phyloP scores from a whole-genome alignment of 306 rosid genomes.

The Malus sylvestris region DNA sequence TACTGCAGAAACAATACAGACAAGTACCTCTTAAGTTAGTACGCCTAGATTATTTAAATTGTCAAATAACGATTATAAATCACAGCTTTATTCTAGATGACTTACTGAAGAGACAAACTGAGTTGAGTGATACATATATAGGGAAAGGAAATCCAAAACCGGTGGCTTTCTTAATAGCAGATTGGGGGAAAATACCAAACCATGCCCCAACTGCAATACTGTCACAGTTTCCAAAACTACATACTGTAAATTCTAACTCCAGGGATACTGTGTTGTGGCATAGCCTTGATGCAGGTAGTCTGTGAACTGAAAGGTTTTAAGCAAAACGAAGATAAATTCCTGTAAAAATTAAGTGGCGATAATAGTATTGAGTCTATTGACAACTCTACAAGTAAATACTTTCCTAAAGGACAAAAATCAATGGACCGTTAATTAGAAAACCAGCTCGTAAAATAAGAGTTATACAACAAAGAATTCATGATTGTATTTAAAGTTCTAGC shows the following conservation, averaged over 20 bases:
- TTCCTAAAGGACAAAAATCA: neutral
- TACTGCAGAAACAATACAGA: neutral
- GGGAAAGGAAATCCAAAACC: neutral
- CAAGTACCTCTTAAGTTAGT: neutral
- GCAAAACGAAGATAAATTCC: neutral
- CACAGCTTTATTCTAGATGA: neutral
- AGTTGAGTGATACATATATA: neutral
- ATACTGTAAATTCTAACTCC: neutral
- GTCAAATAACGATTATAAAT: neutral
- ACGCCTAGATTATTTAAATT: neutral
- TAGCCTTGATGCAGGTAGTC: neutral
- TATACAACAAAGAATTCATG: neutral
- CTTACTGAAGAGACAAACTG: neutral
- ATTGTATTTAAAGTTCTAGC: neutral
- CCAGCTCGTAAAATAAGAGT: neutral
- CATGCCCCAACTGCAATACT: neutral
- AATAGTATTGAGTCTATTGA: too few relatives aligned
- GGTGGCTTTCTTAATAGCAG: neutral
- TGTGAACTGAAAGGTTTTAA: neutral
- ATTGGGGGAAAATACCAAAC: neutral
- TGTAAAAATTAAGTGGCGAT: neutral
- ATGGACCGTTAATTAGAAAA: neutral
- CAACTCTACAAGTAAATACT: too few relatives aligned
- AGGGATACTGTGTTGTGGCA: neutral
- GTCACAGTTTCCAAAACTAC: neutral